Evolutionary conservation across 225 moss, liverwort and hornwort genomes (phyloP), one percentile per base, ranked within the genome.

Genomic region (Rhytidiadelphus loreus): DNA sequence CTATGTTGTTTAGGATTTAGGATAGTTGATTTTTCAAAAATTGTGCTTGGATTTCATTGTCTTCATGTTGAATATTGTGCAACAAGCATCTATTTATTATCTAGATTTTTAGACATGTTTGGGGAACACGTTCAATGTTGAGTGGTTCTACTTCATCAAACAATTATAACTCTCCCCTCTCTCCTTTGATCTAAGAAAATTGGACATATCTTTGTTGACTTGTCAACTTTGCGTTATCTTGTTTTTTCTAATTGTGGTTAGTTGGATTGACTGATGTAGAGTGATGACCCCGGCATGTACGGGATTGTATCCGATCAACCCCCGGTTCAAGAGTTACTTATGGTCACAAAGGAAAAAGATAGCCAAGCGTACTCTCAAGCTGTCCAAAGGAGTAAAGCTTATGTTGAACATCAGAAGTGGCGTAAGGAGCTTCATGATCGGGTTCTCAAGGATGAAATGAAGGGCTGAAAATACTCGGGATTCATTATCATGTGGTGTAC

Each of bases 151-250:
- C 12, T 58, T 11, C n/a, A 39, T 39, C 0, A 1, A 79, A 12
- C 6, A 58, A 25, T 11, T 25, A 1, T 5, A 37, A 35, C 16
- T 19, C 19, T 79, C 39, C 19, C 4, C 0, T 55, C 26, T n/a
- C 3, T 4, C 0, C 1, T 1, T 3, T 2, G 0, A 22, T 2
- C 3, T 0, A 79, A 39, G 18, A 28, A 26, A 39, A 7, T 18
- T 58, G 12, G 39, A 7, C 4, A 29, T 16, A n/a, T 39, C 28
- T 41, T 5, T 0, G 0, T 64, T 8, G 25, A 82, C 25, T 35
- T 35, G 37, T 64, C 37, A 52, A 13, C 13, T 50, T 13, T 50
- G 50, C 13, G 25, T 82, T 18, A 6, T 37, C 4, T 74, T 0
- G 1, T 5, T 30, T 55, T 39, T 78, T 4, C 6, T 80, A 28